Evolutionary conservation across 345 rosid genomes (phyloP), one percentile per base, ranked within the genome.

Genomic region (Turnera subulata): DNA sequence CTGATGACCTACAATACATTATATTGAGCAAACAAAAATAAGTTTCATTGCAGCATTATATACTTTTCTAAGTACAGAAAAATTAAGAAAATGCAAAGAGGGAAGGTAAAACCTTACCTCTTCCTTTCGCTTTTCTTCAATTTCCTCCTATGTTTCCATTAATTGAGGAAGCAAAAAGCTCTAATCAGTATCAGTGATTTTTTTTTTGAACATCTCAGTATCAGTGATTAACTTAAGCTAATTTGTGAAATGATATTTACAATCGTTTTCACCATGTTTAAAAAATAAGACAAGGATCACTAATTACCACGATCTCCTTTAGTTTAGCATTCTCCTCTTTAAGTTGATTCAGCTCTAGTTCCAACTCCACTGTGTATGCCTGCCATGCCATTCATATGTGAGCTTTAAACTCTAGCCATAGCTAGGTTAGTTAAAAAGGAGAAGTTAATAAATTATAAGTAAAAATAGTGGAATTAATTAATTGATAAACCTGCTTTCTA

Each of bases 321-420:
- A 91, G 80, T 79, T 73, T 81, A 17, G 70, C 73, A 50, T 91
- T 91, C 76, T 91, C 98, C 60, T 84, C 85, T 45, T 76, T 84
- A 8, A 88, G 98, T 29, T 76, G 89, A 62, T 83, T 79, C 56
- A 91, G 46, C 69, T 86, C 98, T 8, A 81, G 63, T 70, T 91
- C 98, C 78, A 88, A 16, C 78, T 91, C 98, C 46, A 88, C 95
- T 5, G 95, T 91, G 57, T 88, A 88, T 1, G 96, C 98, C 98
- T 88, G 73, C 17, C 22, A 13, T 14, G 39, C 18, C n/a, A n/a
- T n/a, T n/a, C n/a, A n/a, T n/a, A n/a, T n/a, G n/a, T n/a, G n/a
- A n/a, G n/a, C n/a, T n/a, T n/a, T n/a, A 26, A 7, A 37, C 13
- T 37, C 13, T 13, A 37, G 0, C 40, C 40, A 1, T 37, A 37